Conservation (phyloP, 1,284 basidiomycete genomes). For the Trichosporon sp. region DNA sequence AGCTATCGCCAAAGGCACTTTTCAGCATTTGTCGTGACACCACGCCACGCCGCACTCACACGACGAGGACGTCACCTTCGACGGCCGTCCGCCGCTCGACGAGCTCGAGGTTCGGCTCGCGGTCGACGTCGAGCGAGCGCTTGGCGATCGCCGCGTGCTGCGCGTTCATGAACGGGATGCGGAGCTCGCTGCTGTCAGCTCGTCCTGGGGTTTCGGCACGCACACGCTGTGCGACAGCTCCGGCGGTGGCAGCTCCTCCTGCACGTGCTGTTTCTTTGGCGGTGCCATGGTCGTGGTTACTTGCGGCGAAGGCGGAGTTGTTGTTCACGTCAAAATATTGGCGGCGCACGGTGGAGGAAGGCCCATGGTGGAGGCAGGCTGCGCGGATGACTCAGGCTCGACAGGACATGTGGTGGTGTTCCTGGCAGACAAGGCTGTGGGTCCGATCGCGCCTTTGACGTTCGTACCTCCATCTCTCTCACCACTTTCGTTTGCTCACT, state of each 20-base stretch:
- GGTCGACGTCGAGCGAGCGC: conserved; percentile 76
- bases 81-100: conserved; percentile 66
- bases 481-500: background rate
- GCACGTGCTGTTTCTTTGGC: background rate
- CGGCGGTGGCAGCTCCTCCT: background rate
- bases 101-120: conserved; percentile 70
- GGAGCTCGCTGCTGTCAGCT: conserved; percentile 57
- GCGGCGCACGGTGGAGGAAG: background rate
- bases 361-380: background rate
- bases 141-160: conserved; percentile 73
- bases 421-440: too few relatives aligned
- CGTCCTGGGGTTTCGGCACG: too few relatives aligned
- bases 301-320: background rate
- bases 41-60: conserved; percentile 56
- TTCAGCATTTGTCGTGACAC: too few relatives aligned
- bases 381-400: background rate
- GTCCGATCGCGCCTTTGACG: background rate
- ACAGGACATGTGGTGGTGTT: background rate
- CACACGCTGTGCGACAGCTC: conserved; percentile 9
- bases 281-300: background rate
- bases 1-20: background rate
- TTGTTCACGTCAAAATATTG: conserved; percentile 7
- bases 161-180: conserved; percentile 67
- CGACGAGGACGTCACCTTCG: conserved; percentile 63
- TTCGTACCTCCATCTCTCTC: background rate